phyloP scores from a whole-genome alignment of 805 yeast genomes.

The Pichia sporocuriosa region DNA sequence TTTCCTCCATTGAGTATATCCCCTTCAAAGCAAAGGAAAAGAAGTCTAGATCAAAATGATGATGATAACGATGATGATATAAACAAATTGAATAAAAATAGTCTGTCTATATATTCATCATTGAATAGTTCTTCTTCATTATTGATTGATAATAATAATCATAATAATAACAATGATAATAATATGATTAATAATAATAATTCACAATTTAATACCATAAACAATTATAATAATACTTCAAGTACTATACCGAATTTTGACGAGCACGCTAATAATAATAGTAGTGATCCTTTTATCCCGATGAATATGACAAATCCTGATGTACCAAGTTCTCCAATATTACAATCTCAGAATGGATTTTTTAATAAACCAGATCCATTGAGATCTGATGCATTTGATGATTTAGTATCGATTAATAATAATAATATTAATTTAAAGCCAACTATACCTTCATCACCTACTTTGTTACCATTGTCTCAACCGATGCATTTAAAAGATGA shows the following conservation, averaged over 20 bases:
- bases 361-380: neutral
- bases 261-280: neutral
- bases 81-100: neutral
- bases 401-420: constrained; percentile 1
- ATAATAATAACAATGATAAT: no score
- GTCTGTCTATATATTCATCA: constrained; percentile 1
- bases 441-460: constrained; percentile 25
- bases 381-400: constrained; percentile 7
- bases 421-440: constrained; percentile 1
- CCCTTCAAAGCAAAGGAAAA: constrained; percentile 20
- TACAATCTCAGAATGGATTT: constrained; percentile 1
- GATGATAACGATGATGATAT: neutral
- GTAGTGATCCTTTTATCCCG: neutral
- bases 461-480: constrained; percentile 18
- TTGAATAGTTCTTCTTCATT: constrained; percentile 9
- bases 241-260: constrained; percentile 5
- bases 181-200: no score
- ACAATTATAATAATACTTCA: constrained; percentile 4
- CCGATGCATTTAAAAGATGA: constrained; percentile 4
- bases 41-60: neutral
- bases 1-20: constrained; percentile 11
- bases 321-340: constrained; percentile 8
- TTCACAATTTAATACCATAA: neutral
- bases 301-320: neutral
- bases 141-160: neutral